Evolutionary conservation across 352 stramenopile genomes (phyloP).

Genomic region (Globisporangium cylindrosporum): DNA sequence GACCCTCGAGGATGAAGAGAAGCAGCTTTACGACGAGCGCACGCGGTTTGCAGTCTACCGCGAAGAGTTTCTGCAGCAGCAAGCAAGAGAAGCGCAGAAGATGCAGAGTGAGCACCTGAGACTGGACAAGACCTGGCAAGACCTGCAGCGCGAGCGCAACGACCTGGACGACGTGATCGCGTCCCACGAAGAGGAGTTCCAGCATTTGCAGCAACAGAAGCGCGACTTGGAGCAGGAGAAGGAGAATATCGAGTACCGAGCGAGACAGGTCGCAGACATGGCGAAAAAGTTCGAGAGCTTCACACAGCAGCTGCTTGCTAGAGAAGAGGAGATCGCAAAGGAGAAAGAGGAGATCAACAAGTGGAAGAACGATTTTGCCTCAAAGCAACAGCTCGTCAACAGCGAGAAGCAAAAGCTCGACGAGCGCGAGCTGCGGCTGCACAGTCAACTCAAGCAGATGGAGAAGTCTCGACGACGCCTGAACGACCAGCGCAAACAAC

Average conservation of each 20-base stretch:
- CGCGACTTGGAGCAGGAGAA: conserved; percentile 32
- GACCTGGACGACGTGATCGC: conserved; percentile 42
- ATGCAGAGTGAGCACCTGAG: conserved; percentile 28
- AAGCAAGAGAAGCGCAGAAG: conserved; percentile 27
- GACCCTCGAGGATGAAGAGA: conserved; percentile 43
- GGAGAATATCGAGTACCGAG: conserved; percentile 16
- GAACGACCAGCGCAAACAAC: conserved; percentile 46
- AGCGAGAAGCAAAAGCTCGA: conserved; percentile 44
- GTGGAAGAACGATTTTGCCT: conserved; percentile 21
- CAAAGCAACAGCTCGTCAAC: conserved; percentile 30
- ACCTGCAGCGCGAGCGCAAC: conserved; percentile 35
- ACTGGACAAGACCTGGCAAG: conserved; percentile 33
- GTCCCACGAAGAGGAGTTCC: conserved; percentile 48
- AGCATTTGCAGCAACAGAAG: conserved; percentile 29
- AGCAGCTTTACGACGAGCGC: conserved; percentile 44
- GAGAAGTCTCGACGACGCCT: conserved; percentile 38
- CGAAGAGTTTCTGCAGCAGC: conserved; percentile 41
- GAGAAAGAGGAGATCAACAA: conserved; percentile 18
- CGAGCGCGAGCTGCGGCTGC: conserved; percentile 46
- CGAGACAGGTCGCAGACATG: conserved; percentile 22
- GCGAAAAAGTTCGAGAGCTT: conserved; percentile 20
- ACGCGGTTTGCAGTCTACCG: conserved; percentile 48
- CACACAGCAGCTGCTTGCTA: conserved; percentile 18
- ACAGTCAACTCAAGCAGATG: conserved; percentile 54
- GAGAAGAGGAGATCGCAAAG: conserved; percentile 14